phyloP scores from a whole-genome alignment of 805 yeast genomes.

The Tetrapisispora nanseiensis region DNA sequence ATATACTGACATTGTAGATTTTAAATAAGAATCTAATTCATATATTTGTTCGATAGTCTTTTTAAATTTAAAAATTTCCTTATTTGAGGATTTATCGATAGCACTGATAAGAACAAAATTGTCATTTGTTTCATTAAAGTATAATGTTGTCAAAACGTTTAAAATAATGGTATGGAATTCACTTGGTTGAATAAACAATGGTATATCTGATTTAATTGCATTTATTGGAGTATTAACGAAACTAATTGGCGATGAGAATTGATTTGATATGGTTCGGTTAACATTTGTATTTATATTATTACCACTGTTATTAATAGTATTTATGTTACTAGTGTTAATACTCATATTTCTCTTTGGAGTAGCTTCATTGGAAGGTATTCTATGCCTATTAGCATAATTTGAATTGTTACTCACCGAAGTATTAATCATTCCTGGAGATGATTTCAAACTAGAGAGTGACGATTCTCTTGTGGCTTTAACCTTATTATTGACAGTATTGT shows the following conservation, averaged over 20 bases:
- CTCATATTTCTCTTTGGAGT: background rate
- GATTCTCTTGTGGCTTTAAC: background rate
- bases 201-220: slow-evolving; percentile 27
- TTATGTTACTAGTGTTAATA: background rate
- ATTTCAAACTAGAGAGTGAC: background rate
- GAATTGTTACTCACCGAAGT: background rate
- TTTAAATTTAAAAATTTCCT: slow-evolving; percentile 66
- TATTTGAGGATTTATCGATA: slow-evolving; percentile 47
- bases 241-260: background rate
- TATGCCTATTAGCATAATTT: background rate
- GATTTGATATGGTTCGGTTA: background rate
- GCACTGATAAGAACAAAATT: slow-evolving; percentile 47
- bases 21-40: slow-evolving; percentile 49
- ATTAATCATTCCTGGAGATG: background rate
- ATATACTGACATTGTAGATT: slow-evolving; percentile 40
- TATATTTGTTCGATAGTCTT: slow-evolving; percentile 54
- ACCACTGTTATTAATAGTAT: background rate
- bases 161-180: slow-evolving; percentile 45
- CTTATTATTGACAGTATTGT: background rate
- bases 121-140: slow-evolving; percentile 45
- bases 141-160: slow-evolving; percentile 41
- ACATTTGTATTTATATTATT: background rate
- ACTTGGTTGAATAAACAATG: slow-evolving; percentile 49
- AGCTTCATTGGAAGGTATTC: background rate
- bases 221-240: background rate